These are phyloP conservation scores for Amanita muscaria DNA, from an alignment of 768 basidiomycete species.

Conservation along the genomic window DNA sequence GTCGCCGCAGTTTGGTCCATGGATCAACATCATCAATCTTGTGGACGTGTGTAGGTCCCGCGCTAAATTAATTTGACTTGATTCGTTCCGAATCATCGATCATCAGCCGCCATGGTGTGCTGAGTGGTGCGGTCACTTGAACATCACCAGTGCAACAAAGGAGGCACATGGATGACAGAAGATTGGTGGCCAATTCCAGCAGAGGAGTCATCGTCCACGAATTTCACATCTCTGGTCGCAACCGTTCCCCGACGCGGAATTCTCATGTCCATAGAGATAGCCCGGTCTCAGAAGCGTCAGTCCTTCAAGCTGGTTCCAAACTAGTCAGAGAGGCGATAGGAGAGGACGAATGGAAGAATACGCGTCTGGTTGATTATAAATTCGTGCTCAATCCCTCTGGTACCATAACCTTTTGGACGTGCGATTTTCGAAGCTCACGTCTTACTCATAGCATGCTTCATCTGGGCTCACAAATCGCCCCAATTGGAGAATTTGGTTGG, in stretches of 20 bases:
- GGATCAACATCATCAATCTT: too few species aligned
- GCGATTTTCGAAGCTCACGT: background rate
- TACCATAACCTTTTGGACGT: background rate
- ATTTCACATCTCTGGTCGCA: background rate
- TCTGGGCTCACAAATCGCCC: slow-evolving; percentile 2
- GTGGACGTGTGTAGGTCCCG: background rate
- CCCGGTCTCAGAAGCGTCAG: background rate
- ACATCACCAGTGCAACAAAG: background rate
- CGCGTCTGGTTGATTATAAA: background rate
- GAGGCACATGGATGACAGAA: background rate
- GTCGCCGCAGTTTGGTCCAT: too few species aligned
- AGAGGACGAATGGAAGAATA: background rate
- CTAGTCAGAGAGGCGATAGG: slow-evolving; percentile 1
- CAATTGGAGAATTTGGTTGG: background rate
- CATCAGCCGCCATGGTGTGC: too few species aligned
- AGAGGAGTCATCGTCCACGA: slow-evolving; percentile 1
- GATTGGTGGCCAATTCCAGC: background rate
- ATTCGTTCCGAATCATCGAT: background rate
- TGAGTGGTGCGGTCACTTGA: background rate
- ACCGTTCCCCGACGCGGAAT: too few species aligned
- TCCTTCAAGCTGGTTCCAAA: background rate
- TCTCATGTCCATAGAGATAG: background rate
- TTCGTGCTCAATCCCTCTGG: background rate
- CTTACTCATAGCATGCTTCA: slow-evolving; percentile 5
- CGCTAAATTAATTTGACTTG: background rate